Conservation (phyloP, 805 yeast species). For the Wickerhamiella galacta region DNA sequence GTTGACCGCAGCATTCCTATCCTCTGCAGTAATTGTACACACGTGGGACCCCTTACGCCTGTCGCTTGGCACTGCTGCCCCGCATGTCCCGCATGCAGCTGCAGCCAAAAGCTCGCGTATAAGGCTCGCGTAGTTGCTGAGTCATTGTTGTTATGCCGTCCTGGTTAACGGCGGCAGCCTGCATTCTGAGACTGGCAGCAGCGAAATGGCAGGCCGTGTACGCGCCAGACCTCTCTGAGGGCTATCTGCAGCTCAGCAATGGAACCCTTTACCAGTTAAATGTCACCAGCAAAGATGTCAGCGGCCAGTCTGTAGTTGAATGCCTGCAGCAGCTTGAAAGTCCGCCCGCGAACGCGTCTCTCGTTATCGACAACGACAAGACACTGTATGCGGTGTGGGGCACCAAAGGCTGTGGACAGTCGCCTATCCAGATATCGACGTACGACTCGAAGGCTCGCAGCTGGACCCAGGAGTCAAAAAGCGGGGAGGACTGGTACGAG, state of each 20-base stretch:
- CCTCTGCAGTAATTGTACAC: too few species aligned
- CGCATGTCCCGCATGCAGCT: too few species aligned
- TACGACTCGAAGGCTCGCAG: conserved; percentile 9
- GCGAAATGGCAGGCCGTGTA: conserved; percentile 5
- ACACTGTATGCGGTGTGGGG: conserved; percentile 6
- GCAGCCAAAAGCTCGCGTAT: too few species aligned
- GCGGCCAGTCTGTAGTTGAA: neutral
- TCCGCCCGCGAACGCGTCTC: conserved; percentile 17
- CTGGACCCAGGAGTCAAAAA: conserved; percentile 15
- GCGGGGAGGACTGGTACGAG: conserved; percentile 13
- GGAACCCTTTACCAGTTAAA: conserved; percentile 2
- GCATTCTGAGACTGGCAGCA: too few species aligned
- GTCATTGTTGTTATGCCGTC: too few species aligned
- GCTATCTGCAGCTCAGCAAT: neutral
- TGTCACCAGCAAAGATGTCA: conserved; percentile 1
- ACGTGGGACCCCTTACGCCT: too few species aligned
- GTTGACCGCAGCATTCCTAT: too few species aligned
- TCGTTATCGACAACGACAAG: conserved; percentile 13
- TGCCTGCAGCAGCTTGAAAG: conserved; percentile 12
- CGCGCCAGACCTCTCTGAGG: conserved; percentile 4
- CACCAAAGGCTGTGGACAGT: conserved; percentile 10
- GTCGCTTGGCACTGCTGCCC: too few species aligned
- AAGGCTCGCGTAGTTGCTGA: too few species aligned
- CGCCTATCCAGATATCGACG: conserved; percentile 14
- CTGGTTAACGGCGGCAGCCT: too few species aligned